Conservation (phyloP, 768 basidiomycete genomes). For the Lactarius vividus region DNA sequence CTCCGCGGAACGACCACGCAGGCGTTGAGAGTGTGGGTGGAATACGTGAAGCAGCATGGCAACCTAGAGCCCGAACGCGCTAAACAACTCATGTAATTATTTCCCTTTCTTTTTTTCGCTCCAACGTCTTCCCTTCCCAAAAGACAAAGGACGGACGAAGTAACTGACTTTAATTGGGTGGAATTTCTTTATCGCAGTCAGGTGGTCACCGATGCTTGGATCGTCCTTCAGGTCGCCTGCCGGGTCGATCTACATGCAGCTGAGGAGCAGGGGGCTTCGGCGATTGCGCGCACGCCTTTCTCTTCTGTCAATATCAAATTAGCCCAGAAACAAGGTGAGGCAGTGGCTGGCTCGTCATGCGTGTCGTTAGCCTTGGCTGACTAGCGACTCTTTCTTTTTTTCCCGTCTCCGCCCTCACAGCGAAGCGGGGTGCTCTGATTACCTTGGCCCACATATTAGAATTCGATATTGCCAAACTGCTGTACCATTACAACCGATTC, state of each 20-base stretch:
- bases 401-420: neutral
- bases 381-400: neutral
- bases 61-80: neutral
- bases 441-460: neutral
- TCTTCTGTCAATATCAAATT: neutral
- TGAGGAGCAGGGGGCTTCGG: neutral
- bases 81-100: neutral
- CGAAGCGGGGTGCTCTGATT: neutral
- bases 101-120: neutral
- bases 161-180: neutral
- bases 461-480: neutral
- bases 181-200: neutral
- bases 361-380: neutral
- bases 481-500: slow-evolving; percentile 3
- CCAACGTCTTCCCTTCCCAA: neutral
- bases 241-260: neutral
- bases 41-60: slow-evolving; percentile 8
- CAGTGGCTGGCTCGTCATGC: neutral
- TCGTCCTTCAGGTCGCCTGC: slow-evolving; percentile 3
- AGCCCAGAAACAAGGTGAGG: slow-evolving; percentile 1
- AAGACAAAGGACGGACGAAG: neutral
- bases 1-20: neutral
- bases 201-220: slow-evolving; percentile 10
- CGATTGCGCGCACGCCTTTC: neutral
- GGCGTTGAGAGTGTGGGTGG: slow-evolving; percentile 11